Evolutionary conservation across 768 basidiomycete genomes (phyloP), one percentile per base, ranked within the genome.

Genomic region (Boletus barrowsii): DNA sequence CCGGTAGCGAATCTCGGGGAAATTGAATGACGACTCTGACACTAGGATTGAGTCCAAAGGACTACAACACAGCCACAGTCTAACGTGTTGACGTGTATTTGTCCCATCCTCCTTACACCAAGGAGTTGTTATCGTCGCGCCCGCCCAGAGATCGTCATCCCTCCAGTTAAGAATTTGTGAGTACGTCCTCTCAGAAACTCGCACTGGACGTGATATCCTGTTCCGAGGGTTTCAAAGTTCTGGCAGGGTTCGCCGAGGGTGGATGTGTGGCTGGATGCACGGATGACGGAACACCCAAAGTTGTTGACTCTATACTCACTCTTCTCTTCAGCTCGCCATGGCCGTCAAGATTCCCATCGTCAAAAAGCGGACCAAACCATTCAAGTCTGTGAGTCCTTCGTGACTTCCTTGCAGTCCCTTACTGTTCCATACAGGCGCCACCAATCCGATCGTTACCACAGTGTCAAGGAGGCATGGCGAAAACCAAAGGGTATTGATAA

Each of bases 401-500:
- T 32, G 46, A 30, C 42, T 49, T 53, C 47, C 42, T 18, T 56
- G 14, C 29, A 42, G 18, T 48, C 45, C 57, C 60, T 72, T 36
- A 57, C 39, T 13, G 53, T 46, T n/a, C 35, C 52, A 33, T 51
- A 30, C 71, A 93, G 91, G 83, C 92, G 96, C 76, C 96, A 98
- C 76, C 96, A 98, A 77, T 96, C 93, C 47, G 96, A 98, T 79
- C 90, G 96, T 71, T 98, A 97, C 81, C 84, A 91, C 73, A 78
- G 88, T 62, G 94, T 98, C 64, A 96, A 96, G 83, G 94, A 97
- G 80, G 81, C 91, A 81, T 99, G 97, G 97, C 84, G 97, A 74
- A 99, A 99, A 81, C 97, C 97, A 64, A 99, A 98, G 86, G 97
- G 96, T 92, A 98, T 98, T 67, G 96, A 98, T 74, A 98, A 98